A percentile compares a stretch with the other conserved stretches of the same genome.
Evolutionary conservation across 352 stramenopile genomes (phyloP).

Genomic region (Globisporangium apiculatum): DNA sequence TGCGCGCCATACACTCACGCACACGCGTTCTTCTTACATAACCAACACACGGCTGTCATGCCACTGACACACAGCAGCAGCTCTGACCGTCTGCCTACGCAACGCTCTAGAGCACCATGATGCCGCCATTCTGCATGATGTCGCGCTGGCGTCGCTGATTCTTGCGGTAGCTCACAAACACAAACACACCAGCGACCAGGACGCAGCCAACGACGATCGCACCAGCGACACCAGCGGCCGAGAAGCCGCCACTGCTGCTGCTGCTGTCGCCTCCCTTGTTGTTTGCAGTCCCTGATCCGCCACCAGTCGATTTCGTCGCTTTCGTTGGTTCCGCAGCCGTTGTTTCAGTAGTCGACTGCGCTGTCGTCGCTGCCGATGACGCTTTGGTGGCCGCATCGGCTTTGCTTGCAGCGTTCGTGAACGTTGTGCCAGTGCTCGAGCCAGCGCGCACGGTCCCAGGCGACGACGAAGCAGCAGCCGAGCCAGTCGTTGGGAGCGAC

Average conservation of each 20-base stretch:
- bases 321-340: neutral
- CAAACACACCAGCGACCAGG: slow-evolving; percentile 33
- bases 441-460: slow-evolving; percentile 10
- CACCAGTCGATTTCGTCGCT: neutral
- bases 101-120: slow-evolving; percentile 24
- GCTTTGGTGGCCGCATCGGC: neutral
- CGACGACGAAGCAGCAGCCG: neutral
- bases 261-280: slow-evolving; percentile 18
- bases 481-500: slow-evolving; percentile 1
- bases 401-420: slow-evolving; percentile 10
- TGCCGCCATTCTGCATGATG: slow-evolving; percentile 64
- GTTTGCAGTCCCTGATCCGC: slow-evolving; percentile 22
- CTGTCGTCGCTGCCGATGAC: slow-evolving; percentile 2
- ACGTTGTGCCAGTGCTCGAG: slow-evolving; percentile 11
- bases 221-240: slow-evolving; percentile 47
- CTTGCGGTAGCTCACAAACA: slow-evolving; percentile 57
- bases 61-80: neutral
- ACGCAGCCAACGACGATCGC: slow-evolving; percentile 52
- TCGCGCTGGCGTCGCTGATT: slow-evolving; percentile 71
- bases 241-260: slow-evolving; percentile 21
- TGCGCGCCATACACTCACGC: no score
- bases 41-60: neutral
- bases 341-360: neutral
- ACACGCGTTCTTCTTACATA: slow-evolving; percentile 1
- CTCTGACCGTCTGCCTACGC: no score